Evolutionary conservation across 495 filamentous ascomycete species (phyloP), one percentile per base, ranked within the genome.

Genomic region (Penicillium daleae): DNA sequence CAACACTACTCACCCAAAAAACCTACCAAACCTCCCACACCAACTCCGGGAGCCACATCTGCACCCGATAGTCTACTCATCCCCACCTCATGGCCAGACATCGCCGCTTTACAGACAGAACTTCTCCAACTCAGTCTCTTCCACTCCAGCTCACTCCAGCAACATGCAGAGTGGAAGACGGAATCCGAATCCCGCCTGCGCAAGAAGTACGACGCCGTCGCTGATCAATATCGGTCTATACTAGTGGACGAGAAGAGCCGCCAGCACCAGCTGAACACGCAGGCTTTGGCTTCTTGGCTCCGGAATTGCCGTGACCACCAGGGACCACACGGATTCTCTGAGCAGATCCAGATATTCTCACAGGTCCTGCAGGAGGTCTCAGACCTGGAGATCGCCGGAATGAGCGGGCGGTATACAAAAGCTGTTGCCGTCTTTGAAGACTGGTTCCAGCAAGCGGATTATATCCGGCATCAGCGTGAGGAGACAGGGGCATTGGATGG

Each of bases 61-160:
- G 60, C 63, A 8, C 12, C 67, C 21, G 57, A 68, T 48, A 48
- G 59, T 31, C 52, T 65, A 17, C 57, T 76, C 39, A 71, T 73
- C 19, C 64, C 71, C 26, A 83, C 56, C 2, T 83, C 86, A 1
- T 76, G 71, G 74, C 83, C 86, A 53, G 88, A 90, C 68, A 83
- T 83, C 6, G 79, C 83, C 40, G 79, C 83, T 22, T 67, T 91
- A 31, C 90, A 92, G 68, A 86, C 87, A 0, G 89, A 93, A 66
- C 80, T 95, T 22, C 76, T 92, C 24, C 90, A 92, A 68, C 76
- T 93, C 6, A 85, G 87, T 68, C 77, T 93, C 10, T 76, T 93
- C 13, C 89, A 91, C 75, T 81, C 79, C 10, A 71, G 72, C 8
- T 71, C 74, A 10, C 44, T 75, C 17, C 71, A 74, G 22, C 59